Percentiles rank a stretch among this genome's conserved stretches.
phyloP scores from a whole-genome alignment of 1,284 basidiomycete species.

The Gymnopus androsaceus region DNA sequence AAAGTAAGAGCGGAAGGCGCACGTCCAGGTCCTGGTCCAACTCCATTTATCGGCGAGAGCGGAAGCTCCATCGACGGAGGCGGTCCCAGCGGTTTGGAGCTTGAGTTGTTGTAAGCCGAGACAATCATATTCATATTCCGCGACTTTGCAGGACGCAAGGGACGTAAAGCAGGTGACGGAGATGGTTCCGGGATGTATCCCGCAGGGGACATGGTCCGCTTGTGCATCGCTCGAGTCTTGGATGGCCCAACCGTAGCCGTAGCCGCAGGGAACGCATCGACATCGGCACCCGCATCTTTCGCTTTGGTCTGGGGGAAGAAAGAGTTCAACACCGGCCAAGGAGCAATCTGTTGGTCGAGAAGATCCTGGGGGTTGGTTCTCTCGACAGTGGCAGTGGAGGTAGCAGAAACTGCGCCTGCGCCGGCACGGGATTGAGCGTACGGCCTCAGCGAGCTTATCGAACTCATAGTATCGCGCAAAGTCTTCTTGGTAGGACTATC shows the following conservation, averaged over 20 bases:
- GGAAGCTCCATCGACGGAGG: slow-evolving; percentile 20
- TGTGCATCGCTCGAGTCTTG: slow-evolving; percentile 39
- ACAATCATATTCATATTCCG: slow-evolving; percentile 20
- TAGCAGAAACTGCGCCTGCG: no score
- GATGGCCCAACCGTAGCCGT: neutral
- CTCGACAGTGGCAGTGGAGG: slow-evolving; percentile 22
- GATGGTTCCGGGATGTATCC: slow-evolving; percentile 44
- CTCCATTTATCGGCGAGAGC: slow-evolving; percentile 10
- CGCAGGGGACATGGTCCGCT: slow-evolving; percentile 52
- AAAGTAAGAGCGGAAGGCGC: slow-evolving; percentile 50
- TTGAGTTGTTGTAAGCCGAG: no score
- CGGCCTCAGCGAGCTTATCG: slow-evolving; percentile 59
- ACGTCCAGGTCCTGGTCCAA: no score
- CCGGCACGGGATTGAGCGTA: slow-evolving; percentile 53
- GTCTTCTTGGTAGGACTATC: slow-evolving; percentile 41
- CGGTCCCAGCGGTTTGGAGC: slow-evolving; percentile 23
- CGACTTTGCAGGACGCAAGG: slow-evolving; percentile 53
- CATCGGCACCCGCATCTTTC: no score
- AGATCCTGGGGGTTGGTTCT: slow-evolving; percentile 23
- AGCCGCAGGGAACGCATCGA: no score
- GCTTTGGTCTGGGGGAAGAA: slow-evolving; percentile 47
- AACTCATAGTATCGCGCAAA: slow-evolving; percentile 43
- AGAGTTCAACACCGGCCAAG: slow-evolving; percentile 57
- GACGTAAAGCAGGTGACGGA: slow-evolving; percentile 56
- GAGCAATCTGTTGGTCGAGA: slow-evolving; percentile 63